A percentile compares a stretch with the other conserved stretches of the same genome.
phyloP scores from a whole-genome alignment of 208 protist species.

The Acanthamoeba lugdunensis region DNA sequence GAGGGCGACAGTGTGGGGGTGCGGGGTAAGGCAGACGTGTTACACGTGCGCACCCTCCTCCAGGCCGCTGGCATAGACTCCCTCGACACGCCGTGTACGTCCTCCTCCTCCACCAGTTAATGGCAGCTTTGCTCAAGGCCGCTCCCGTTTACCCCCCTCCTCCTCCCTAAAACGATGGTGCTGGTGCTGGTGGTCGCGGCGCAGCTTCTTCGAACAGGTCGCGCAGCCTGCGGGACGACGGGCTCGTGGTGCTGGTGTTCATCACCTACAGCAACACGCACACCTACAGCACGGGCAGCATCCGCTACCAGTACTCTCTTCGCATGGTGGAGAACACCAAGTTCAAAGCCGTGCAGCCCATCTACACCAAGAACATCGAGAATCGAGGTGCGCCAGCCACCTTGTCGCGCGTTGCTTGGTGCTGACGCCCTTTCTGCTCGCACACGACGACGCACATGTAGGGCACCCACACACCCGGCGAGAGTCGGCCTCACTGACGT shows the following conservation, averaged over 20 bases:
- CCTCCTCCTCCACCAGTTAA: background rate
- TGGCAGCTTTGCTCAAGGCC: too few species aligned
- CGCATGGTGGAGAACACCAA: constrained; percentile 12
- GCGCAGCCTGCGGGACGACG: constrained; percentile 32
- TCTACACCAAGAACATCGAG: constrained; percentile 34
- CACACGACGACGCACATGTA: background rate
- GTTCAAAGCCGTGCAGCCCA: constrained; percentile 63
- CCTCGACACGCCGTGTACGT: constrained; percentile 31
- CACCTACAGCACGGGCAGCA: constrained; percentile 30
- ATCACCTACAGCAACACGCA: constrained; percentile 73
- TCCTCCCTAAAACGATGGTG: too few species aligned
- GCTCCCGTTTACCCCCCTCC: too few species aligned
- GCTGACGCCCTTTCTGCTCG: background rate
- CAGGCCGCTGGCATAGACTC: constrained; percentile 47
- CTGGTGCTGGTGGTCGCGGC: background rate
- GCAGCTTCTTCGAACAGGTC: background rate
- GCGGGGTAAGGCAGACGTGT: background rate
- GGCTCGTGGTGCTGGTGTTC: constrained; percentile 46
- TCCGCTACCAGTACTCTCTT: constrained; percentile 33
- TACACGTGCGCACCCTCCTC: constrained; percentile 5
- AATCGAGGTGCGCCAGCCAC: background rate
- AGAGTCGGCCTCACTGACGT: too few species aligned
- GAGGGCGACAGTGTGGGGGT: background rate
- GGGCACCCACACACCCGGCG: too few species aligned
- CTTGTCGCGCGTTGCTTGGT: background rate